Percentiles rank a stretch among this genome's conserved stretches.
phyloP scores from a whole-genome alignment of 352 stramenopile species.

The Achlya hypogyna region DNA sequence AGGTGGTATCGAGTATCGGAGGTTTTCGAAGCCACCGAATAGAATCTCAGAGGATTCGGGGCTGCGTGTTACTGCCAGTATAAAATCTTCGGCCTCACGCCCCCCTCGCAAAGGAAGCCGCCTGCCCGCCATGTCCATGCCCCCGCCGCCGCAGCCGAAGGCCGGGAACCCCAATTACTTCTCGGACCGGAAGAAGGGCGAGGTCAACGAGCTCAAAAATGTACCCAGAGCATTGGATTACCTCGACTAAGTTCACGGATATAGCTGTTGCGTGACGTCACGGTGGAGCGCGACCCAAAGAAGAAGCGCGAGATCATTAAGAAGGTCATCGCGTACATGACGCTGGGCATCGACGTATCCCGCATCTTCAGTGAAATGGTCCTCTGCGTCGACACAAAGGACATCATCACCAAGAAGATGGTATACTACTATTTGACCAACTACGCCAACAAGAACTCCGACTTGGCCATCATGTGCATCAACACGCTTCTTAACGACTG shows the following conservation, averaged over 20 bases:
- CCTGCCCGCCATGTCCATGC: conserved; percentile 10
- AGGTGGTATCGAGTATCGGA: neutral
- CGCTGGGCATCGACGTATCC: conserved; percentile 98
- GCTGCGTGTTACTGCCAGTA: conserved; percentile 1
- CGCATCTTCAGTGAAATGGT: conserved; percentile 99
- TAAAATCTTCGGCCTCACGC: conserved; percentile 19
- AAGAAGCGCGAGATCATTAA: conserved; percentile 99
- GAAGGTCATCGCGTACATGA: conserved; percentile 99
- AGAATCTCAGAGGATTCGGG: neutral
- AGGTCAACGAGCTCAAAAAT: conserved; percentile 94
- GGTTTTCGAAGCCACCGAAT: neutral
- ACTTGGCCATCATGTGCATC: conserved; percentile 99
- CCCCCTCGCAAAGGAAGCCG: neutral
- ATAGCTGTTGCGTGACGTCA: conserved; percentile 93
- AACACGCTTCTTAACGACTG: conserved; percentile 99
- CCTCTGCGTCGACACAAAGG: conserved; percentile 93
- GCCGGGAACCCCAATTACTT: conserved; percentile 68
- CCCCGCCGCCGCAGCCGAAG: conserved; percentile 19
- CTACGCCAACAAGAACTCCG: conserved; percentile 97
- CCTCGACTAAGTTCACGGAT: neutral
- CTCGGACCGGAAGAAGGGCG: conserved; percentile 90
- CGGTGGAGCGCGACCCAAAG: conserved; percentile 94
- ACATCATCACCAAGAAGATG: conserved; percentile 99
- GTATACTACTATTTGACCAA: conserved; percentile 99
- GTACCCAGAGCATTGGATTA: conserved; percentile 32